These are phyloP conservation scores for Sutorius eximius DNA, from an alignment of 1,284 basidiomycete genomes.

Conservation along the genomic window DNA sequence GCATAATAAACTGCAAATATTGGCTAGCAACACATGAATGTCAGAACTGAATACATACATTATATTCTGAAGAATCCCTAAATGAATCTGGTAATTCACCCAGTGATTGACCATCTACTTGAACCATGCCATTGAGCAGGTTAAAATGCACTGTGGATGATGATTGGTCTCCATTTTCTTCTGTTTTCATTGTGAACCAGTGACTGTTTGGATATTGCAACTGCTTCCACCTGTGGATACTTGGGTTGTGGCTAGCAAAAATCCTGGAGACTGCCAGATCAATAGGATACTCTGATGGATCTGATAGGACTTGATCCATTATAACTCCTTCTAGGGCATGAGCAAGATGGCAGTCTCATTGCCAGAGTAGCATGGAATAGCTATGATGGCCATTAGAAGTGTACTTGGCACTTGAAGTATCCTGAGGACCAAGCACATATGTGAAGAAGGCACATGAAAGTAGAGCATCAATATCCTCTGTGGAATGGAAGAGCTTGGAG, in stretches of 20 bases:
- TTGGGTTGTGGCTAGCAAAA: slow-evolving; percentile 29
- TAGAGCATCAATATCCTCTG: slow-evolving; percentile 30
- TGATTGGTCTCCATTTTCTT: too few relatives aligned
- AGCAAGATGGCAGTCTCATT: too few relatives aligned
- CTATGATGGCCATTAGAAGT: too few relatives aligned
- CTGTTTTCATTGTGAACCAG: too few relatives aligned
- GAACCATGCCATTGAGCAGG: slow-evolving; percentile 1
- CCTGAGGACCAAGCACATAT: too few relatives aligned
- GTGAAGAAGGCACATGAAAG: slow-evolving; percentile 37
- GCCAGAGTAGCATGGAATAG: too few relatives aligned
- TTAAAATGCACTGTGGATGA: background rate
- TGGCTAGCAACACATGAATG: too few relatives aligned
- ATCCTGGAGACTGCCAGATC: slow-evolving; percentile 35
- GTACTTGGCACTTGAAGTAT: too few relatives aligned
- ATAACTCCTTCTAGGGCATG: too few relatives aligned
- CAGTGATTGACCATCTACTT: slow-evolving; percentile 9
- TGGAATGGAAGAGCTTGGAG: slow-evolving; percentile 8
- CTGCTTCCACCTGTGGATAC: background rate
- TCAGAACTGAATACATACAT: too few relatives aligned
- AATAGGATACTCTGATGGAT: too few relatives aligned
- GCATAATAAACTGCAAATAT: slow-evolving; percentile 28
- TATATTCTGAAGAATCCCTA: background rate
- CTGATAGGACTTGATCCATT: too few relatives aligned
- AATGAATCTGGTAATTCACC: slow-evolving; percentile 39
- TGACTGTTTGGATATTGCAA: background rate